Evolutionary conservation across 352 stramenopile species (phyloP), one percentile per base, ranked within the genome.

Genomic region (Pseudoperonospora humuli): DNA sequence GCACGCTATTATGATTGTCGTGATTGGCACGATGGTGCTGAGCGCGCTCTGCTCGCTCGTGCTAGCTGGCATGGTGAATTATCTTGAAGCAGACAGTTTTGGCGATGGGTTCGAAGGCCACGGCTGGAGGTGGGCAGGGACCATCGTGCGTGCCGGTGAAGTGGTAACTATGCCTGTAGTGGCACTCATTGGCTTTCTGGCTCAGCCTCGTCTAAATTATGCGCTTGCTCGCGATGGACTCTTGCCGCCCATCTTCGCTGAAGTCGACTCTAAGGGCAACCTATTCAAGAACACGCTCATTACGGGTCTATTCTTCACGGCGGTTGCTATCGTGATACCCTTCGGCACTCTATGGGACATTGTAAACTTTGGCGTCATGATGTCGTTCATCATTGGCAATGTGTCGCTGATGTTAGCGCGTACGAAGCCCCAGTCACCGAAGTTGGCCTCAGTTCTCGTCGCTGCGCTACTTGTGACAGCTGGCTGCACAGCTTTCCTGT

Each of bases 161-260:
- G 54, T 66, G 5, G 59, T 91, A 7, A 97, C 89, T 7, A 91
- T 98, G 61, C 93, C 93, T 2, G 70, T 98, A 1, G 93, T 98
- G 21, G 91, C 96, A 25, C 70, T 98, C 17, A 84, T 98, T n/a
- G 89, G 75, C 14, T 89, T 97, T 45, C 61, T 97, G 20, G 89
- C 93, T 23, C 93, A 98, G 52, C 92, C 91, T 13, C 80, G 90
- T 18, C 59, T 98, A 18, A 92, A 96, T 56, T 97, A 93, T 59
- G 88, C 89, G 8, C 74, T 97, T 58, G 77, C 89, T 14, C 87
- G 83, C 31, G 95, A 98, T 59, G 93, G 93, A 6, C 77, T 98
- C 6, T 64, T 98, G 40, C 93, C 94, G 26, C 50, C 58, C 37
- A 73, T 96, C 19, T 97, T 98, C 67, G 75, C 74, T 37, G 67